Evolutionary conservation across 139 green algal species (phyloP), one percentile per base, ranked within the genome.

Genomic region (Pleodorina starrii): DNA sequence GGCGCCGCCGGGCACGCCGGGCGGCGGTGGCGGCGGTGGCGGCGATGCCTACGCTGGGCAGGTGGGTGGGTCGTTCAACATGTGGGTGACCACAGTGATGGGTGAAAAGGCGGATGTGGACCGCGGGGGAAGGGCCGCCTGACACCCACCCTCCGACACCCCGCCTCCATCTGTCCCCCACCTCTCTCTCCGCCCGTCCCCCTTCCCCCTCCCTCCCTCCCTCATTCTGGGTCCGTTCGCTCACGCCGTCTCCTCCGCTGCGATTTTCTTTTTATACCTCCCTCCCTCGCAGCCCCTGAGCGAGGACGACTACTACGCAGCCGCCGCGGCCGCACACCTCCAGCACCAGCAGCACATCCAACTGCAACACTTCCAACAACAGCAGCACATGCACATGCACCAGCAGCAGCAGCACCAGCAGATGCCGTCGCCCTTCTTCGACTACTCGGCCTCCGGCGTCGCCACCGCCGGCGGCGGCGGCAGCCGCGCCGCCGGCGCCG

Each of bases 351-450:
- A 77, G 69, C 36, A 21, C 2, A 10, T 77, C 32, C 63, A 73
- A 42, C 63, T 16, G 63, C n/a, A 73, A 27, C 63, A 40, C 57
- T 9, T 32, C 63, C 16, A n/a, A n/a, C n/a, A n/a, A n/a, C n/a
- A n/a, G n/a, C n/a, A n/a, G n/a, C n/a, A n/a, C n/a, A n/a, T n/a
- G n/a, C 63, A 73, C 29, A 27, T 16, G 23, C 57, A 68, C 29
- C 63, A 73, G 16, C 63, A 40, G n/a, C 63, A 42, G n/a, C 32
- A 82, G 35, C 17, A 35, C 9, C 74, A 66, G 74, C 44, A 42
- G 29, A 25, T 75, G n/a, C 14, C 79, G 29, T 73, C 79, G 46
- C 79, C 79, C 5, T 86, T 86, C 57, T 59, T 86, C 21, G 79
- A 75, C 42, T 75, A 60, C 38, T 9, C 38, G 36, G 32, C 57